These are phyloP conservation scores for Pleurotus salmoneostramineus DNA, from an alignment of 768 basidiomycete genomes.

Conservation along the genomic window DNA sequence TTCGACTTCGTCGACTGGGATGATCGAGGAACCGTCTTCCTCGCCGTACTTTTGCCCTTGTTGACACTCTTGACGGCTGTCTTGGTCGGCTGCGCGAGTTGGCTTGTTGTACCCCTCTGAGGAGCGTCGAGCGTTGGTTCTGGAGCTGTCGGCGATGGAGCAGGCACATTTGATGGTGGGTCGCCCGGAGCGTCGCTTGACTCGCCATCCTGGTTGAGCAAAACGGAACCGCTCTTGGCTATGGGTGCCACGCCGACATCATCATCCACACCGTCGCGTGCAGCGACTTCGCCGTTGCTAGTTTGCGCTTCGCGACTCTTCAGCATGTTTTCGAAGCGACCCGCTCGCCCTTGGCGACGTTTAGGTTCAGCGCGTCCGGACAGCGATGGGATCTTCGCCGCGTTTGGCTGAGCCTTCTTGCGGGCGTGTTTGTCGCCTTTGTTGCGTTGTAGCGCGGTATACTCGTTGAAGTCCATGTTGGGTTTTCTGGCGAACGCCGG, in stretches of 20 bases:
- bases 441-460: no score
- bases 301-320: background rate
- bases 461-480: background rate
- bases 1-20: background rate
- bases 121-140: background rate
- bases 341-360: background rate
- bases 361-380: no score
- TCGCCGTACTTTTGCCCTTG: background rate
- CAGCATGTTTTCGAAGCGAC: background rate
- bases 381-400: no score
- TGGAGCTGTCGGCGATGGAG: background rate
- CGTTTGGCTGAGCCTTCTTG: no score
- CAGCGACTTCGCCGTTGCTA: background rate
- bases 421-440: no score
- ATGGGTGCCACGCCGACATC: background rate
- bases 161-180: no score
- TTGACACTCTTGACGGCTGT: background rate
- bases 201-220: no score
- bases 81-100: background rate
- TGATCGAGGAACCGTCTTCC: background rate
- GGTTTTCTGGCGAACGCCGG: background rate
- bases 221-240: no score
- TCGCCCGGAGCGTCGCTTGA: no score
- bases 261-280: background rate
- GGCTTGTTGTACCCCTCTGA: background rate